Conservation (phyloP, 2,329 filamentous ascomycete genomes). For the Ascochyta pisi region DNA sequence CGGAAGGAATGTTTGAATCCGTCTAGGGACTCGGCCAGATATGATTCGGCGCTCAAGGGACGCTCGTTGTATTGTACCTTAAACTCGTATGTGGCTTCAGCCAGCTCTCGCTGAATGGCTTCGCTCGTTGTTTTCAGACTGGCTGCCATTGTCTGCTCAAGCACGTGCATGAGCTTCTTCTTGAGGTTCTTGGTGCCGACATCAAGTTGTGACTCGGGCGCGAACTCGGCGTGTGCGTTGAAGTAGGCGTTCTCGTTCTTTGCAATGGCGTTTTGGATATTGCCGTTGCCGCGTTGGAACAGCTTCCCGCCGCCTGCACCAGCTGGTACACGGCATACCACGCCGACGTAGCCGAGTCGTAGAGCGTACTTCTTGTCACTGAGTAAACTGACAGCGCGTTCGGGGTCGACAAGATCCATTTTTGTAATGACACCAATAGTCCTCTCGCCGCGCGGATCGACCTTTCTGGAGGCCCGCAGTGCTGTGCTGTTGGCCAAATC, state of each 20-base stretch:
- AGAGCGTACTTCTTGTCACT: slow-evolving; percentile 92
- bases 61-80: slow-evolving; percentile 99
- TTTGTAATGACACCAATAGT: slow-evolving; percentile 99
- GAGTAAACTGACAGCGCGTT: slow-evolving; percentile 78
- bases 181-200: slow-evolving; percentile 87
- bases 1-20: slow-evolving; percentile 98
- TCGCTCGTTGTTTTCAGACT: slow-evolving; percentile 89
- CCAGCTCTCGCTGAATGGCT: slow-evolving; percentile 91
- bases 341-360: slow-evolving; percentile 93
- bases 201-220: slow-evolving; percentile 71
- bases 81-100: slow-evolving; percentile 97
- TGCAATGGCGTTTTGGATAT: slow-evolving; percentile 79
- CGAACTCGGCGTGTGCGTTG: slow-evolving; percentile 83
- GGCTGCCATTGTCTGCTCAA: slow-evolving; percentile 96
- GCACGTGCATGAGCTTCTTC: slow-evolving; percentile 95
- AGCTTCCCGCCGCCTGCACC: slow-evolving; percentile 67
- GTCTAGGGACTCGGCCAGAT: slow-evolving; percentile 92
- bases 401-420: slow-evolving; percentile 94
- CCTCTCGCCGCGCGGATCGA: slow-evolving; percentile 91
- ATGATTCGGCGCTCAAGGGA: slow-evolving; percentile 92
- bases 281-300: slow-evolving; percentile 82
- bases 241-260: slow-evolving; percentile 92
- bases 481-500: slow-evolving; percentile 97
- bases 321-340: slow-evolving; percentile 81
- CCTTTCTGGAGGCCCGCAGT: slow-evolving; percentile 83